Evolutionary conservation across 1,284 basidiomycete species (phyloP), one percentile per base, ranked within the genome.

Genomic region (Xerocomus tenax): DNA sequence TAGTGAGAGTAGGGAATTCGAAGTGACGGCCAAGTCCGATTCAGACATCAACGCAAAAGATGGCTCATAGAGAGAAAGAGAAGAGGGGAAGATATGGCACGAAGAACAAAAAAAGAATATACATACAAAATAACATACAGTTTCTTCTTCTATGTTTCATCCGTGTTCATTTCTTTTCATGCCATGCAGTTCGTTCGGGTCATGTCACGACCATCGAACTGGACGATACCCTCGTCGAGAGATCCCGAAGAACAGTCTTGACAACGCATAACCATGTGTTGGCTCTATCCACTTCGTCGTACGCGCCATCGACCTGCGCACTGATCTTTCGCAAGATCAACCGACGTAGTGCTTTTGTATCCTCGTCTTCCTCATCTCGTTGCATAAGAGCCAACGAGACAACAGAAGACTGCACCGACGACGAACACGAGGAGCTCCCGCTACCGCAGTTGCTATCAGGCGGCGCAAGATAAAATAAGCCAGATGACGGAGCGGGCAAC

Each of bases 251-350:
- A 36, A 78, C 77, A 48, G 79, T 79, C 58, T 77, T 79, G 52
- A 85, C 75, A 49, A 84, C 75, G 40, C 74, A 71, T 28, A 84
- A 62, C 81, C 84, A 85, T 3, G 67, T 65, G 21, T 71, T 69
- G 38, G 73, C 71, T 57, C 74, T 77, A 53, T 84, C 79, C 39
- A 84, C 69, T 64, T 85, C 74, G 56, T 84, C 82, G 63, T 79
- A 74, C 39, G 83, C 75, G 25, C 74, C 76, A 23, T 74, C 73
- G 3, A 76, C 69, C 26, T 76, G 71, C 12, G 75, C 73, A 23
- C 79, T 76, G 47, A 87, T 74, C 67, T 84, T 84, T 40, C 80
- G 74, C 36, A 78, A 65, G 23, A 86, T 60, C 18, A 87, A 62
- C 15, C 79, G 71, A 16, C 81, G 78, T 39, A 86, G 68, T 19